Evolutionary conservation across 768 basidiomycete genomes (phyloP).

Genomic region (Coprinellus aureogranulatus): DNA sequence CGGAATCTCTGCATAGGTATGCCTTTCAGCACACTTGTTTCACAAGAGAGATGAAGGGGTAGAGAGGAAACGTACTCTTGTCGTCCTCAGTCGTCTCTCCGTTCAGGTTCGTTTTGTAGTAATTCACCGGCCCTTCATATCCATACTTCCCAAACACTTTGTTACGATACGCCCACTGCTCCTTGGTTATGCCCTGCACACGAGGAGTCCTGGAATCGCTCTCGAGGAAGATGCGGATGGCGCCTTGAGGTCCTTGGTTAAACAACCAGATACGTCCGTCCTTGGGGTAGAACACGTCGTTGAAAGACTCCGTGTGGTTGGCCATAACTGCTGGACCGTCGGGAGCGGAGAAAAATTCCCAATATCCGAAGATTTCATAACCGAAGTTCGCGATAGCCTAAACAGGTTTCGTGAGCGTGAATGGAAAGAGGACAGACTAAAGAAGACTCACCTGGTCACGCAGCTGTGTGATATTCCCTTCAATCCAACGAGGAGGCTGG

Average conservation of each 20-base stretch:
- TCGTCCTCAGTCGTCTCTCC: constrained; percentile 28
- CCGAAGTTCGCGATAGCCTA: constrained; percentile 15
- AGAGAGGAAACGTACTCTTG: neutral
- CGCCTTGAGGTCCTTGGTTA: constrained; percentile 11
- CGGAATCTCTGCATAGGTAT: constrained; percentile 17
- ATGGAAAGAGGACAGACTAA: too few species aligned
- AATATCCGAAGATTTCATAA: constrained; percentile 31
- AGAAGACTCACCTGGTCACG: constrained; percentile 2
- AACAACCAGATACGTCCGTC: constrained; percentile 8
- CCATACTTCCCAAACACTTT: constrained; percentile 25
- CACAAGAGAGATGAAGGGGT: neutral
- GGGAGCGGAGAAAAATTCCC: constrained; percentile 33
- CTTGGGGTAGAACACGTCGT: constrained; percentile 25
- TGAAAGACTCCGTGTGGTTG: constrained; percentile 39
- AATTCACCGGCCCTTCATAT: constrained; percentile 29
- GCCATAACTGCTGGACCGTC: constrained; percentile 33
- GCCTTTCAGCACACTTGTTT: neutral
- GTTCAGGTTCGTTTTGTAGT: constrained; percentile 28
- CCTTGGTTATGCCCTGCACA: neutral
- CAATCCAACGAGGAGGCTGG: constrained; percentile 21
- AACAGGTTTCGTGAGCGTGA: too few species aligned
- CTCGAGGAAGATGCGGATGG: constrained; percentile 13
- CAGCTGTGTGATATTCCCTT: constrained; percentile 16
- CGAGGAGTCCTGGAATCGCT: constrained; percentile 2
- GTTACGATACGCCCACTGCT: constrained; percentile 21